A percentile compares a stretch with the other conserved stretches of the same genome.
These are phyloP conservation scores for Hypsizygus marmoreus DNA, from an alignment of 768 basidiomycete species.

Conservation along the genomic window DNA sequence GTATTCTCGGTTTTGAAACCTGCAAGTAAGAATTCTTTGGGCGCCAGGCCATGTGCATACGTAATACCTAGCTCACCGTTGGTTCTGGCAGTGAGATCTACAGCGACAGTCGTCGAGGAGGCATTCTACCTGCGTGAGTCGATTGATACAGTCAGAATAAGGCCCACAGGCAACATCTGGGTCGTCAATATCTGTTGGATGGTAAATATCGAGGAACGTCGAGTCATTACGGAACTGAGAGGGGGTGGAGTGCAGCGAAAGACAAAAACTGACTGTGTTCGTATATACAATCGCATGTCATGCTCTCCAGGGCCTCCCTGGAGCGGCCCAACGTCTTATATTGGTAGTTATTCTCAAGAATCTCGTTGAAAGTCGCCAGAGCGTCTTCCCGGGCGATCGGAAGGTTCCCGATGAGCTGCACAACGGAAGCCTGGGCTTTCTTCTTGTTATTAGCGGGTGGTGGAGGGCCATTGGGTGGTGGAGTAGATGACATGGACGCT, in stretches of 20 bases:
- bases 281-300: conserved; percentile 92
- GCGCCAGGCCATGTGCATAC: conserved; percentile 9
- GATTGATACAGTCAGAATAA: conserved; percentile 93
- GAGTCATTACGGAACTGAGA: conserved; percentile 8
- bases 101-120: conserved; percentile 88
- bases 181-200: conserved; percentile 55
- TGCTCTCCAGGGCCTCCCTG: conserved; percentile 86
- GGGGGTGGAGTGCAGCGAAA: conserved; percentile 8
- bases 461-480: conserved; percentile 32
- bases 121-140: conserved; percentile 97
- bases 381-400: conserved; percentile 78
- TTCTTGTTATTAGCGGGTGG: conserved; percentile 25
- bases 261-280: conserved; percentile 67
- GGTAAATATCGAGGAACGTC: conserved; percentile 5
- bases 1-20: conserved; percentile 87
- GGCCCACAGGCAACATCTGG: conserved; percentile 78
- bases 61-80: conserved; percentile 61
- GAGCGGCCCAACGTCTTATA: conserved; percentile 84
- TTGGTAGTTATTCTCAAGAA: conserved; percentile 83
- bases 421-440: conserved; percentile 38
- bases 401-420: conserved; percentile 80
- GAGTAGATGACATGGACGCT: conserved; percentile 42
- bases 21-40: conserved; percentile 31
- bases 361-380: conserved; percentile 68
- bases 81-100: conserved; percentile 82